Evolutionary conservation across 768 basidiomycete species (phyloP).

Genomic region (Suillus spraguei): DNA sequence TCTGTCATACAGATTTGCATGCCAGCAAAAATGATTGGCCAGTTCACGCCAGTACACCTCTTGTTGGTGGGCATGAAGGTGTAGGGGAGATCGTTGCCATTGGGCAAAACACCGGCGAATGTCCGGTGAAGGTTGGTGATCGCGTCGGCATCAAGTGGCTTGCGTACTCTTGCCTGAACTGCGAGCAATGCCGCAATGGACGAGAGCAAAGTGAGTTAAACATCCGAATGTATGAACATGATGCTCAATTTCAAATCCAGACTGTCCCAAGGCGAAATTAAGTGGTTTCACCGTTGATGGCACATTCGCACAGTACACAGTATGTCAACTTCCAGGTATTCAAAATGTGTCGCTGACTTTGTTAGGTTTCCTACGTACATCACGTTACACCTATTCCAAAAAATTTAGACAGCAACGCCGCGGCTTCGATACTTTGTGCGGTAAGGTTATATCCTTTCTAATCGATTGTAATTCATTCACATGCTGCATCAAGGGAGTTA

Average conservation of each 20-base stretch:
- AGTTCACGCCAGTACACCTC: constrained; percentile 57
- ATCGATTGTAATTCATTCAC: background rate
- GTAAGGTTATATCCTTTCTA: constrained; percentile 38
- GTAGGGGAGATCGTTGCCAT: constrained; percentile 84
- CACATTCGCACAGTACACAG: constrained; percentile 72
- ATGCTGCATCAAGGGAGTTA: constrained; percentile 58
- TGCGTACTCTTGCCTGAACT: constrained; percentile 72
- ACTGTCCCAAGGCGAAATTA: constrained; percentile 59
- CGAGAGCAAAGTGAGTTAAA: constrained; percentile 66
- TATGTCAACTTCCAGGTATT: constrained; percentile 29
- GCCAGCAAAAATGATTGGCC: constrained; percentile 84
- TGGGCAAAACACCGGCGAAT: constrained; percentile 57
- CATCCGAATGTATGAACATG: background rate
- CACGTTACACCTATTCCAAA: constrained; percentile 84
- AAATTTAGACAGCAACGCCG: constrained; percentile 59
- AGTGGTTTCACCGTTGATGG: constrained; percentile 80
- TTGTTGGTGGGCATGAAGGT: constrained; percentile 86
- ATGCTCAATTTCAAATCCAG: constrained; percentile 31
- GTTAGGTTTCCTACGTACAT: constrained; percentile 65
- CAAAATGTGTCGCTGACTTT: constrained; percentile 4
- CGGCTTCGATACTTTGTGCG: constrained; percentile 79
- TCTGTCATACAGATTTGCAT: constrained; percentile 88
- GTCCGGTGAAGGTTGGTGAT: constrained; percentile 73
- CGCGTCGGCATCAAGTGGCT: constrained; percentile 87
- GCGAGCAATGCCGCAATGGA: constrained; percentile 78